Conservation (phyloP, 371 early-diverging fungal species). For the Encephalitozoon cuniculi region DNA sequence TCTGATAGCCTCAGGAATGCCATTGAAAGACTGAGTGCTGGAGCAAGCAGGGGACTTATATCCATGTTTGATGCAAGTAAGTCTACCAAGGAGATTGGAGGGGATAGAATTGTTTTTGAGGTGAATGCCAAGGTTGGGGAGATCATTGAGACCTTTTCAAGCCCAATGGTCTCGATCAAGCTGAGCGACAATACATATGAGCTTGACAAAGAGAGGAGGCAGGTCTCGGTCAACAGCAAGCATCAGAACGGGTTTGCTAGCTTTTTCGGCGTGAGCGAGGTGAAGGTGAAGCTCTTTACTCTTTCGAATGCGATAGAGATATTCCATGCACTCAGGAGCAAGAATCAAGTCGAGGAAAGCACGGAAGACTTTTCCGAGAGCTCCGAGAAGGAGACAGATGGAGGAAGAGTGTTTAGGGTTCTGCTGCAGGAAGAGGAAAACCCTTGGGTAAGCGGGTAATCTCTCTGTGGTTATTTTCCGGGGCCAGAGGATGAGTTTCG, state of each 20-base stretch:
- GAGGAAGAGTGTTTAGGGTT: conserved; percentile 2
- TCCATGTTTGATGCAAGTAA: conserved; percentile 22
- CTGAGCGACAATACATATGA: conserved; percentile 11
- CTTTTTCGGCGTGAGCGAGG: conserved; percentile 5
- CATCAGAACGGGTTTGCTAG: conserved; percentile 19
- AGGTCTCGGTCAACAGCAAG: background rate
- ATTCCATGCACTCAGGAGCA: conserved; percentile 2
- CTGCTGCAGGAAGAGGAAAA: conserved; percentile 25
- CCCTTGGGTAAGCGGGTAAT: conserved; percentile 11
- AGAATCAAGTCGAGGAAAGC: background rate
- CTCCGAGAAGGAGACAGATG: background rate
- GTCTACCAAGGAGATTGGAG: background rate
- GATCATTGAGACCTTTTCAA: background rate
- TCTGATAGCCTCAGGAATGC: background rate
- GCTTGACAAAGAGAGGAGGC: conserved; percentile 12
- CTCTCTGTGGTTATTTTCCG: background rate
- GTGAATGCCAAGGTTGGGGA: background rate
- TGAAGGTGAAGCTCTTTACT: conserved; percentile 11
- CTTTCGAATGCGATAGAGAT: conserved; percentile 24
- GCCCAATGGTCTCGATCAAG: background rate
- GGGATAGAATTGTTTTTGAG: conserved; percentile 7
- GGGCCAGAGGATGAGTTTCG: background rate
- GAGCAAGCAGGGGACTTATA: background rate
- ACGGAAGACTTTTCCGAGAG: background rate
- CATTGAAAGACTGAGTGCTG: background rate